Evolutionary conservation across 495 filamentous ascomycete genomes (phyloP).

Genomic region (Platismatia glauca): DNA sequence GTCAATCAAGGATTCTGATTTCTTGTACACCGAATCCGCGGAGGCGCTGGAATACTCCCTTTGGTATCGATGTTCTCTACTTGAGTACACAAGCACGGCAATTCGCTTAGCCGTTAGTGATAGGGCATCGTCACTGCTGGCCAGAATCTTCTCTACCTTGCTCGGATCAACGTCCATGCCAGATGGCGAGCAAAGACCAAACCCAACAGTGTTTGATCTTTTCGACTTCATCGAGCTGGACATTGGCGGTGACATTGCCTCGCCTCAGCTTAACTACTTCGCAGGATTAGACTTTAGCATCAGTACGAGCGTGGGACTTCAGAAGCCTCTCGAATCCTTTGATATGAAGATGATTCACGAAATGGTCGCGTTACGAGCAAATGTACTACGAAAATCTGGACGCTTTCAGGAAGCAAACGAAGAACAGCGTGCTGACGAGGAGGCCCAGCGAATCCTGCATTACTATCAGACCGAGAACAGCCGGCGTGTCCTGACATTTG

Average conservation of each 20-base stretch:
- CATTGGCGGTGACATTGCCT: slow-evolving; percentile 37
- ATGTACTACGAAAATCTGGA: slow-evolving; percentile 43
- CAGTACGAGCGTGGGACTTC: slow-evolving; percentile 45
- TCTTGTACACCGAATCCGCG: slow-evolving; percentile 55
- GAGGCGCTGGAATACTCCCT: slow-evolving; percentile 65
- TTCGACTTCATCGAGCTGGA: slow-evolving; percentile 83
- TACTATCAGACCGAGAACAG: slow-evolving; percentile 62
- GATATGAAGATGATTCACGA: slow-evolving; percentile 54
- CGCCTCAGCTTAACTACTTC: slow-evolving; percentile 47
- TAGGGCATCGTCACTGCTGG: slow-evolving; percentile 63
- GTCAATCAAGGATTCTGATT: slow-evolving; percentile 45
- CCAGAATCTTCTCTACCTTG: slow-evolving; percentile 68
- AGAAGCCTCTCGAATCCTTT: slow-evolving; percentile 40
- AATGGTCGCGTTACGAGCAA: slow-evolving; percentile 44
- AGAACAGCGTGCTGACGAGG: slow-evolving; percentile 45
- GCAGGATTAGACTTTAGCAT: slow-evolving; percentile 51
- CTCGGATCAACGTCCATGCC: slow-evolving; percentile 62
- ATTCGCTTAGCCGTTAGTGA: slow-evolving; percentile 64
- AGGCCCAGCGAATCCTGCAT: slow-evolving; percentile 48
- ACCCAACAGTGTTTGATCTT: slow-evolving; percentile 77
- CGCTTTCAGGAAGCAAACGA: slow-evolving; percentile 47
- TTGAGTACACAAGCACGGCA: slow-evolving; percentile 77
- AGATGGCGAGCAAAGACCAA: slow-evolving; percentile 49
- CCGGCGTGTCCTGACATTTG: slow-evolving; percentile 49
- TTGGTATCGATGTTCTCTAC: slow-evolving; percentile 57